Base-by-base conservation (phyloP, 2,329 filamentous ascomycete species). In the Coniochaeta pulveracea region DNA sequence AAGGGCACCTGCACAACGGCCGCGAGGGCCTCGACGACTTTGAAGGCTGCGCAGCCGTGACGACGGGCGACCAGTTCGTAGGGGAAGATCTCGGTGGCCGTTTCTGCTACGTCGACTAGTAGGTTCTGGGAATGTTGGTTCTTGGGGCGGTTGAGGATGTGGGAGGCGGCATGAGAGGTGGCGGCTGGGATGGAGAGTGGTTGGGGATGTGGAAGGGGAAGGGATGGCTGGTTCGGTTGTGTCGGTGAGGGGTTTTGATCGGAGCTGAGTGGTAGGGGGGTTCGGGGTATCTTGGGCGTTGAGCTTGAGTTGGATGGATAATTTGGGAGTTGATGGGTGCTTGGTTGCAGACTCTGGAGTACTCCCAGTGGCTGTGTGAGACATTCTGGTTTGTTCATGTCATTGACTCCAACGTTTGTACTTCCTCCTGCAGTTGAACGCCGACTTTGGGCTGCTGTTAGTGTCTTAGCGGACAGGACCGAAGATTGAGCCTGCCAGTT, bases 71-170 rank as follows among this genome's bases (percentile, higher is more conserved):
- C 53, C 19, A 56, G 55, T 4, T 55, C 55, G 33, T 64, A 66
- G 4, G 64, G 64, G 33, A 67, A 65, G 4, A 48, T 48, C 31
- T 56, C 54, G 43, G 64, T 57, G 26, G 61, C 60, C 1, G 64
- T 66, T 43, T 67, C 59, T 4, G 63, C 63, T 15, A 69, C 58
- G 43, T 69, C 64, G 16, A 66, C 58, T 23, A 66, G 59, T 16
- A 65, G 52, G 37, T 51, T 53, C 3, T 47, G 47, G 15, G 47
- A 55, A 23, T 51, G 55, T 36, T 57, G 60, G 38, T 24, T 29
- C 35, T 33, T 32, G 31, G 23, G 31, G 28, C 5, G 35, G 34
- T 10, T 33, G 18, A 5, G 29, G 28, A 11, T 19, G 28, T 26
- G 30, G 15, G 15, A 6, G 17, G 26, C 4, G 14, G 8, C 8